Evolutionary conservation across 2,329 filamentous ascomycete species (phyloP).

Genomic region (Claviceps sp.): DNA sequence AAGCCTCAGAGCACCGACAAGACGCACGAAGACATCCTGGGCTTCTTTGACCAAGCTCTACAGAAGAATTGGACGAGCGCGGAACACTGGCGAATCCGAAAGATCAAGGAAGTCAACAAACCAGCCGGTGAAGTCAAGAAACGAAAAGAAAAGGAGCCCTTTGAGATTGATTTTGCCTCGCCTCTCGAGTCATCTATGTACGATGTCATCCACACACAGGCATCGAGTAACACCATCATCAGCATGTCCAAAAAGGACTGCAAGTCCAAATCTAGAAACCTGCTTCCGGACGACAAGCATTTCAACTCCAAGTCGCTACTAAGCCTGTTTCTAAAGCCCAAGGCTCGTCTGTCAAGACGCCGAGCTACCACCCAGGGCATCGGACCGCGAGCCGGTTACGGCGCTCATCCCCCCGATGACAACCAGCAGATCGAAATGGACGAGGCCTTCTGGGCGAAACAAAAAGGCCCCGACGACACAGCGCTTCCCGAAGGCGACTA

Average conservation of each 20-base stretch:
- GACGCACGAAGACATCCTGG: slow-evolving; percentile 85
- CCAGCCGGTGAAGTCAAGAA: slow-evolving; percentile 45
- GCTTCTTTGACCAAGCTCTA: slow-evolving; percentile 91
- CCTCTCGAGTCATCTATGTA: slow-evolving; percentile 58
- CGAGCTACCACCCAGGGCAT: slow-evolving; percentile 28
- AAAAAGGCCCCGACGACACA: slow-evolving; percentile 49
- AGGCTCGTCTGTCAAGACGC: slow-evolving; percentile 63
- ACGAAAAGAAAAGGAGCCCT: slow-evolving; percentile 91
- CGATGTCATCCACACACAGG: slow-evolving; percentile 69
- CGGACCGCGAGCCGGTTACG: slow-evolving; percentile 29
- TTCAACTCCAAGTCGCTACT: slow-evolving; percentile 90
- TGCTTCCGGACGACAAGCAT: slow-evolving; percentile 94
- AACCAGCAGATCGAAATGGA: slow-evolving; percentile 68
- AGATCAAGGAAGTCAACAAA: slow-evolving; percentile 70
- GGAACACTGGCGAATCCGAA: slow-evolving; percentile 96
- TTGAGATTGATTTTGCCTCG: slow-evolving; percentile 80
- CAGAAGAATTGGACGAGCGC: slow-evolving; percentile 97
- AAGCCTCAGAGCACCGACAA: slow-evolving; percentile 50
- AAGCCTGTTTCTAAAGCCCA: slow-evolving; percentile 87
- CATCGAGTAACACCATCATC: slow-evolving; percentile 67
- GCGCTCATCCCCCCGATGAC: slow-evolving; percentile 30
- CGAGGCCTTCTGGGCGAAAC: slow-evolving; percentile 86
- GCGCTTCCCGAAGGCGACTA: slow-evolving; percentile 62
- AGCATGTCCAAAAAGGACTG: slow-evolving; percentile 86
- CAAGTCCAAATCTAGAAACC: slow-evolving; percentile 84